These are phyloP conservation scores for Stagonosporopsis cucurbitacearum DNA, from an alignment of 2,329 filamentous ascomycete genomes.

Conservation along the genomic window DNA sequence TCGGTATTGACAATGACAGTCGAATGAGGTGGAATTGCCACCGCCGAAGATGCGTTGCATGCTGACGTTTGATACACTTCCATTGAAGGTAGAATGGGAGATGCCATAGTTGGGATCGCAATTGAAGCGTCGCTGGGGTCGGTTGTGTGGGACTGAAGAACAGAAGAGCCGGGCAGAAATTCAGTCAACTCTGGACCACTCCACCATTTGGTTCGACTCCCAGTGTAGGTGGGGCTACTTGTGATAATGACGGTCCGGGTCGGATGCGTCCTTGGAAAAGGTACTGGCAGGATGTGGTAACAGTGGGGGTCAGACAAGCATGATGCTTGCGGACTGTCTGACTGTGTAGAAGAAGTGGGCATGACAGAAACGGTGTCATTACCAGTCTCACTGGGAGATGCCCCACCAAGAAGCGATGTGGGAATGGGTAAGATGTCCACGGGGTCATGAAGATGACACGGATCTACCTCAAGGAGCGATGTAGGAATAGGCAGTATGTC, in stretches of 20 bases:
- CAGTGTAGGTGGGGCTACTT: not conserved
- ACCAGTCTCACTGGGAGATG: not conserved
- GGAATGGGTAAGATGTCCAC: not conserved
- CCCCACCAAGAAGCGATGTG: not conserved
- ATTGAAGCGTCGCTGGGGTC: not conserved
- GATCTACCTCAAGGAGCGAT: too few species aligned
- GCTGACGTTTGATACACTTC: not conserved
- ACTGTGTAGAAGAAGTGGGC: not conserved
- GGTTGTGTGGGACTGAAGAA: not conserved
- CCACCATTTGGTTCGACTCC: not conserved
- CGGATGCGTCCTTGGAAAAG: not conserved
- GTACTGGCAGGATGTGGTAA: not conserved
- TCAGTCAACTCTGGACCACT: not conserved
- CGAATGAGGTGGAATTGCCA: not conserved
- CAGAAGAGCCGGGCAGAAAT: not conserved
- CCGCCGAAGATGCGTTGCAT: not conserved
- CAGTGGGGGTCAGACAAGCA: not conserved
- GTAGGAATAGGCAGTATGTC: not conserved
- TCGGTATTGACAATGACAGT: not conserved
- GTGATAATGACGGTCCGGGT: not conserved
- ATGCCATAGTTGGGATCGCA: not conserved
- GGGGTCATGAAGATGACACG: too few species aligned
- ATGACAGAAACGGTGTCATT: not conserved
- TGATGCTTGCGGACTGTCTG: not conserved
- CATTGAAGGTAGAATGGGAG: too few species aligned